Percentiles rank a stretch among this genome's conserved stretches.
phyloP scores from a whole-genome alignment of 2,329 filamentous ascomycete genomes.

The Emmonsia crescens region DNA sequence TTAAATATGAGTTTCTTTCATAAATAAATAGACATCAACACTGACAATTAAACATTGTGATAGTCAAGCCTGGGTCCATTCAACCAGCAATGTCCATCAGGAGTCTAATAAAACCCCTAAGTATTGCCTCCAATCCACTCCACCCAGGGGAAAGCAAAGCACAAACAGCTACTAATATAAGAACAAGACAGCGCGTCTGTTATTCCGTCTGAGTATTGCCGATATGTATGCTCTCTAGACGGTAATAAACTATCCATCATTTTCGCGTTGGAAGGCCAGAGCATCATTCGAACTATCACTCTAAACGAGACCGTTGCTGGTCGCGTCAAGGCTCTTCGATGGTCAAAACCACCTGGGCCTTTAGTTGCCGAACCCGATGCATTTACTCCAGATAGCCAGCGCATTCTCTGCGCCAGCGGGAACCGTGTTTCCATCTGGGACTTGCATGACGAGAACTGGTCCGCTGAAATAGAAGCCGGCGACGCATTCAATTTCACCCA shows the following conservation, averaged over 20 bases:
- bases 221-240: constrained; percentile 2
- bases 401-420: constrained; percentile 26
- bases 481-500: constrained; percentile 25
- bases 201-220: constrained; percentile 3
- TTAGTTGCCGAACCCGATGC: not conserved
- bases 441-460: constrained; percentile 25
- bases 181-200: not conserved
- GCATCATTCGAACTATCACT: constrained; percentile 2
- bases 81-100: not conserved
- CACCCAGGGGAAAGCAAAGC: not conserved
- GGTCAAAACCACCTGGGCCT: constrained; percentile 4
- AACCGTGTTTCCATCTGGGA: constrained; percentile 28
- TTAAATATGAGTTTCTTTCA: no score
- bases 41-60: not conserved
- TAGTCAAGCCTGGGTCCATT: not conserved
- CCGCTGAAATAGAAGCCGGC: constrained; percentile 32
- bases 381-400: constrained; percentile 13
- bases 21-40: not conserved
- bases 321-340: not conserved
- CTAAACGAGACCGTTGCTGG: not conserved
- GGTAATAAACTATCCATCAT: constrained; percentile 1
- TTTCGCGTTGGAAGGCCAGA: not conserved
- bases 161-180: not conserved
- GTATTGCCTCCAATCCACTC: not conserved
- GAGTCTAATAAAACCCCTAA: not conserved